A percentile compares a stretch with the other conserved stretches of the same genome.
Evolutionary conservation across 768 basidiomycete species (phyloP).

Genomic region (Boletus sensibilis): DNA sequence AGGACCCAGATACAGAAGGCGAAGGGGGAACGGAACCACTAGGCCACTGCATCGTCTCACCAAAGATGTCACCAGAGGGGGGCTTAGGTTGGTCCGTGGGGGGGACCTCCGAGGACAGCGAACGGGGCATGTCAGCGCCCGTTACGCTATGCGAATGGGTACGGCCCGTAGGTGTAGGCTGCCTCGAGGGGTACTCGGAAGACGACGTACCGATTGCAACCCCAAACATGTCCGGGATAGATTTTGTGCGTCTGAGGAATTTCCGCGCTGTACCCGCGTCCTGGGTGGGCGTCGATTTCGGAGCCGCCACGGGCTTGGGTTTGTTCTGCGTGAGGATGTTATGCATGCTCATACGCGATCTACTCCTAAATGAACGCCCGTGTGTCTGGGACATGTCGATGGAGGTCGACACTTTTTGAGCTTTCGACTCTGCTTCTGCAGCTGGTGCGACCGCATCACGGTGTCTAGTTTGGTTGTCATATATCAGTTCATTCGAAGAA

Average conservation of each 20-base stretch:
- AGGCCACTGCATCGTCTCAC: conserved; percentile 63
- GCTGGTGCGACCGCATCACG: conserved; percentile 64
- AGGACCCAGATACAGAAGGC: conserved; percentile 26
- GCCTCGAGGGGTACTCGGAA: conserved; percentile 33
- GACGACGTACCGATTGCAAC: conserved; percentile 23
- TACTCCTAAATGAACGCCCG: conserved; percentile 42
- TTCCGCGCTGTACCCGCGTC: conserved; percentile 44
- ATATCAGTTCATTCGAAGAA: not conserved
- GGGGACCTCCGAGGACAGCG: conserved; percentile 23
- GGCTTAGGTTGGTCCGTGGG: conserved; percentile 29
- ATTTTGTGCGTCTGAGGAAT: conserved; percentile 65
- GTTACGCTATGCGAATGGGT: conserved; percentile 81
- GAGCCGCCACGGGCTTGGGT: conserved; percentile 39
- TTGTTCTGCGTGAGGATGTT: conserved; percentile 49
- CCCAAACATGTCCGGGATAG: conserved; percentile 59
- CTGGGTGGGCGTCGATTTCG: conserved; percentile 29
- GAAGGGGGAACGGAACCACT: conserved; percentile 37
- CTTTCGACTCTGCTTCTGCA: conserved; percentile 47
- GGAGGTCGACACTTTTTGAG: conserved; percentile 33
- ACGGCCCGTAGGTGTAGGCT: conserved; percentile 45
- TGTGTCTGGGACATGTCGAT: conserved; percentile 38
- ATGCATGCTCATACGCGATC: conserved; percentile 71
- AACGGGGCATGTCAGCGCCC: conserved; percentile 58
- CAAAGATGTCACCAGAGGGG: conserved; percentile 54
- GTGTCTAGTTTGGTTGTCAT: conserved; percentile 38